Base-by-base conservation (phyloP, 768 basidiomycete genomes). In the Ramaria rubella region DNA sequence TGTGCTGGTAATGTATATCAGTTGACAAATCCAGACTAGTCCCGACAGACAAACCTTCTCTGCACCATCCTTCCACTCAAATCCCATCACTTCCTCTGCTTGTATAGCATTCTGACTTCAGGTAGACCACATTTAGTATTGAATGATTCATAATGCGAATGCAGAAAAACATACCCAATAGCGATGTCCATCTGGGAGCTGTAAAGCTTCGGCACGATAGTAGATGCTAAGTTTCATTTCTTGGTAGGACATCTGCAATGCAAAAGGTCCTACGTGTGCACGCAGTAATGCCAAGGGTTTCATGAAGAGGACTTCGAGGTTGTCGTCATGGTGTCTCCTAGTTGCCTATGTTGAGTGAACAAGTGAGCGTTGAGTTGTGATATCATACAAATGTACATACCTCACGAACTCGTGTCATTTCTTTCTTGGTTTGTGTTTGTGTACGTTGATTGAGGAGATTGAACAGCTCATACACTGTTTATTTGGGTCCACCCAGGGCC, bases 141-240 rank as follows among this genome's bases (percentile, higher is more conserved):
- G n/a, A 17, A 4, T 4, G 3, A 21, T 23, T 7, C 23, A 1
- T n/a, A 31, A 24, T n/a, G 19, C 21, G 19, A 38, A 38, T 11
- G 36, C n/a, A 38, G 11, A 38, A 38, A 38, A 12, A 61, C 63
- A 29, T 46, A 71, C 69, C 71, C 71, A 75, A 26, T 57, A 33
- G 1, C 51, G 12, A 1, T 65, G 30, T 4, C 68, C 68, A 0
- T 63, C 57, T 6, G 70, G 72, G 5, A 55, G 59, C 29, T 64
- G 64, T 0, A 71, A n/a, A 2, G 59, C 48, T 27, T 60, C 51
- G n/a, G n/a, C n/a, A n/a, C n/a, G n/a, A n/a, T n/a, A n/a, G n/a
- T n/a, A n/a, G n/a, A n/a, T n/a, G n/a, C 67, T 63, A 12, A 60
- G 23, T 52, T 67, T 56, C 71, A 74, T 73, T 49, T 74, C 63